These are phyloP conservation scores for Cryphonectria japonica DNA, from an alignment of 2,329 filamentous ascomycete genomes.

Conservation along the genomic window DNA sequence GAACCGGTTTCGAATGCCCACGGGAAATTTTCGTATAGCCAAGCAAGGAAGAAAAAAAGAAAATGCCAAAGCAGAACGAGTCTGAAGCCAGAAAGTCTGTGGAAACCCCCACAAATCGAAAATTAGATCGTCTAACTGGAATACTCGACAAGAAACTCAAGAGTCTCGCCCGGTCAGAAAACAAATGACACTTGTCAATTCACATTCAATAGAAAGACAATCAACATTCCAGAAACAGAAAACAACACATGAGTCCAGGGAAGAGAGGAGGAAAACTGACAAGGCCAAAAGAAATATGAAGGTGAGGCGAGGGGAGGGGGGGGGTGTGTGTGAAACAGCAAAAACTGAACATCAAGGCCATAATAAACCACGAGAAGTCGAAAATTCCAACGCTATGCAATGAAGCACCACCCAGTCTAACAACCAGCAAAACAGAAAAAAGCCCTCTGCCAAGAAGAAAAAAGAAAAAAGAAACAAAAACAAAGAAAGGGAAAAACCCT, in stretches of 20 bases:
- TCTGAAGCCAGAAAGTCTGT: neutral
- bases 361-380: neutral
- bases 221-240: neutral
- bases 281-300: neutral
- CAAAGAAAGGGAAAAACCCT: too few relatives aligned
- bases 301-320: neutral
- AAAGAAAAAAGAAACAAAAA: neutral
- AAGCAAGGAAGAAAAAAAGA: neutral
- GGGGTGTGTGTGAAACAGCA: neutral
- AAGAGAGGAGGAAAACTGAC: neutral
- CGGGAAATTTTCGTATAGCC: neutral
- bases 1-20: neutral
- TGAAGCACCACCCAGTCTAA: constrained; percentile 6
- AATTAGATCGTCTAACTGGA: neutral
- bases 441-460: neutral
- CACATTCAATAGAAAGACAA: neutral
- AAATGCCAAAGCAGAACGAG: neutral
- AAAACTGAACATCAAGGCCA: neutral
- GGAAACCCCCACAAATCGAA: neutral
- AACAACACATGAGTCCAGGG: neutral
- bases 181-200: neutral
- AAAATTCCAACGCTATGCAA: constrained; percentile 2
- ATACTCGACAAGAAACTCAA: neutral
- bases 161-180: neutral
- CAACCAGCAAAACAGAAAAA: neutral